Conservation (phyloP, 73 alveolate genomes). For the Paramecium primaurelia region DNA sequence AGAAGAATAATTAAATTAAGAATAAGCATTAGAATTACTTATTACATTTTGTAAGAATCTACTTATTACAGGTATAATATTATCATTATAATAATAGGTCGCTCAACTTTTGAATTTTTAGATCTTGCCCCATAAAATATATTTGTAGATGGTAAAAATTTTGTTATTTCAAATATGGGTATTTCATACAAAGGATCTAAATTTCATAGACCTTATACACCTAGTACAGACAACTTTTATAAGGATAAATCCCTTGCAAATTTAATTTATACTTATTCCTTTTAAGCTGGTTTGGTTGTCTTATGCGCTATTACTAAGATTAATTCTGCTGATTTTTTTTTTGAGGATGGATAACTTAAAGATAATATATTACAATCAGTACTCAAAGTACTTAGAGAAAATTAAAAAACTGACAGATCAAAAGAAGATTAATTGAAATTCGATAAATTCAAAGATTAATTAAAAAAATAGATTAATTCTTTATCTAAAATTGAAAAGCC, state of each 20-base stretch:
- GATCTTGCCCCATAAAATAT: slow-evolving; percentile 36
- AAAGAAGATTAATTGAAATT: neutral
- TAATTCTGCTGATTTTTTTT: neutral
- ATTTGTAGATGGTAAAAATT: neutral
- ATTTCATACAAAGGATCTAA: neutral
- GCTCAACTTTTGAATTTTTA: neutral
- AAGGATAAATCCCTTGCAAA: slow-evolving; percentile 7
- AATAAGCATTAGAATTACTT: neutral
- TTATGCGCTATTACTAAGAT: neutral
- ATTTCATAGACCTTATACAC: neutral
- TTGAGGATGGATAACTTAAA: slow-evolving; percentile 17
- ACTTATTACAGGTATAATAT: neutral
- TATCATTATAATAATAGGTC: neutral
- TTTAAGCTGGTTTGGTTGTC: neutral
- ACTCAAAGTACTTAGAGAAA: neutral
- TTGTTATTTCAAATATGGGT: neutral
- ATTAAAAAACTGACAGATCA: neutral
- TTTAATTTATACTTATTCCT: neutral
- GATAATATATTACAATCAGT: neutral
- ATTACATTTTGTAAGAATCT: neutral
- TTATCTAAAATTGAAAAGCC: neutral
- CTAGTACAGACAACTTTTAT: neutral
- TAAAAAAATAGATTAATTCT: neutral
- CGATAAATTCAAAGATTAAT: neutral
- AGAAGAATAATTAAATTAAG: neutral